phyloP scores from a whole-genome alignment of 768 basidiomycete species.

The Lactifluus piperatus region DNA sequence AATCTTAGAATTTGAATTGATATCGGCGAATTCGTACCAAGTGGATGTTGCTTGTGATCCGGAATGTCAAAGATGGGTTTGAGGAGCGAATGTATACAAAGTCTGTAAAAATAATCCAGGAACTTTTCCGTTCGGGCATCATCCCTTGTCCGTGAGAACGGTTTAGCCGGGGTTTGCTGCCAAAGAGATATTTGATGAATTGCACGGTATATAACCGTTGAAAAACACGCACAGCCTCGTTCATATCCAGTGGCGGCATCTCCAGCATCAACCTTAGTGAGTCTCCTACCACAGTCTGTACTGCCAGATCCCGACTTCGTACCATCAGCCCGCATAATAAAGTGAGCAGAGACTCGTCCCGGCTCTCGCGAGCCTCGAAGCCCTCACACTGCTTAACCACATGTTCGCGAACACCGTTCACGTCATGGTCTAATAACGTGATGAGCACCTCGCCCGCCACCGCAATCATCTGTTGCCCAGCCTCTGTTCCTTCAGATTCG shows the following conservation, averaged over 20 bases:
- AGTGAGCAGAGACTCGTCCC: constrained; percentile 65
- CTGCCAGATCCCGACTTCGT: constrained; percentile 72
- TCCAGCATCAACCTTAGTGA: constrained; percentile 78
- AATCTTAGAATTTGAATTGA: neutral
- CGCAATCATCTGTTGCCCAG: constrained; percentile 54
- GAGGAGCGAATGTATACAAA: constrained; percentile 68
- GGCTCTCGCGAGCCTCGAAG: constrained; percentile 46
- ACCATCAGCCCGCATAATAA: constrained; percentile 71
- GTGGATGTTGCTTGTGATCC: constrained; percentile 42
- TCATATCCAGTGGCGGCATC: constrained; percentile 38
- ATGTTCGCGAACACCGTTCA: constrained; percentile 77
- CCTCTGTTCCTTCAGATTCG: constrained; percentile 48
- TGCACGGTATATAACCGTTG: neutral
- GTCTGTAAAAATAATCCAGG: constrained; percentile 89
- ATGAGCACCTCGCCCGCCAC: constrained; percentile 82
- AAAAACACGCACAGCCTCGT: constrained; percentile 20
- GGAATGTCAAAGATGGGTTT: constrained; percentile 69
- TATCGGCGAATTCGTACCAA: constrained; percentile 18
- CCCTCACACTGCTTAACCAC: constrained; percentile 76
- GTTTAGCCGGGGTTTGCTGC: constrained; percentile 27
- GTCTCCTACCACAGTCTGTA: constrained; percentile 89
- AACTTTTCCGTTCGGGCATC: constrained; percentile 83
- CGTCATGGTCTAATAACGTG: constrained; percentile 82
- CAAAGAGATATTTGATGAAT: constrained; percentile 1
- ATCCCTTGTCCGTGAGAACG: constrained; percentile 58